Conservation (phyloP, 2,329 filamentous ascomycete species). For the Pseudogymnoascus sp. region DNA sequence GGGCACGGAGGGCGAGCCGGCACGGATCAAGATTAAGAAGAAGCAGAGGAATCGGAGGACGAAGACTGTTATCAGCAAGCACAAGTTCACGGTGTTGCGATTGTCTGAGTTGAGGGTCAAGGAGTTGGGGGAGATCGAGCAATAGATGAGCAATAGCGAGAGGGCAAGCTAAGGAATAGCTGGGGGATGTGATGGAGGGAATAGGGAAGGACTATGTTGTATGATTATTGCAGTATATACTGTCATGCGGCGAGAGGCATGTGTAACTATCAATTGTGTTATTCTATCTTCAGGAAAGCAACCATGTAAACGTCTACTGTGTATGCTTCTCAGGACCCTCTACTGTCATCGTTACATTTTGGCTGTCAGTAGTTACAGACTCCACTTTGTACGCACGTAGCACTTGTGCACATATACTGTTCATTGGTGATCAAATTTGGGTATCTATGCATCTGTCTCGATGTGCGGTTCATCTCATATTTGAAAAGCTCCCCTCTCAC, state of each 20-base stretch:
- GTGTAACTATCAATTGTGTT: slow-evolving; percentile 8
- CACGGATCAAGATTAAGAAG: slow-evolving; percentile 72
- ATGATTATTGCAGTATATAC: slow-evolving; percentile 6
- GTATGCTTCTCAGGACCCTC: neutral
- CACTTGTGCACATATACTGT: neutral
- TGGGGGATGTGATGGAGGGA: neutral
- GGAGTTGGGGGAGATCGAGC: slow-evolving; percentile 33
- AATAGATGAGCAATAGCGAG: neutral
- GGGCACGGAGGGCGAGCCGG: slow-evolving; percentile 72
- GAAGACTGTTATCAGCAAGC: slow-evolving; percentile 79
- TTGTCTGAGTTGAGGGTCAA: slow-evolving; percentile 65
- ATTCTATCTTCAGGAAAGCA: neutral
- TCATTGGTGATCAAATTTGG: neutral
- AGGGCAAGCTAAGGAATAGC: neutral
- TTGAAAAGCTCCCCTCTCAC: neutral
- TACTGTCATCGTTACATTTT: neutral
- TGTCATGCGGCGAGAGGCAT: slow-evolving; percentile 2
- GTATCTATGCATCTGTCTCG: neutral
- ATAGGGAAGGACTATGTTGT: slow-evolving; percentile 1
- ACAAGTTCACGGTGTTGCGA: slow-evolving; percentile 75
- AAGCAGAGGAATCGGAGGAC: slow-evolving; percentile 68
- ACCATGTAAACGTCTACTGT: neutral
- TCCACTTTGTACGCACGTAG: neutral
- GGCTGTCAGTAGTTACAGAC: neutral
- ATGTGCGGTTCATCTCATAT: neutral